A percentile compares a stretch with the other conserved stretches of the same genome.
Evolutionary conservation across 139 green algal genomes (phyloP).

Genomic region (Chlamydomonas asymmetrica): DNA sequence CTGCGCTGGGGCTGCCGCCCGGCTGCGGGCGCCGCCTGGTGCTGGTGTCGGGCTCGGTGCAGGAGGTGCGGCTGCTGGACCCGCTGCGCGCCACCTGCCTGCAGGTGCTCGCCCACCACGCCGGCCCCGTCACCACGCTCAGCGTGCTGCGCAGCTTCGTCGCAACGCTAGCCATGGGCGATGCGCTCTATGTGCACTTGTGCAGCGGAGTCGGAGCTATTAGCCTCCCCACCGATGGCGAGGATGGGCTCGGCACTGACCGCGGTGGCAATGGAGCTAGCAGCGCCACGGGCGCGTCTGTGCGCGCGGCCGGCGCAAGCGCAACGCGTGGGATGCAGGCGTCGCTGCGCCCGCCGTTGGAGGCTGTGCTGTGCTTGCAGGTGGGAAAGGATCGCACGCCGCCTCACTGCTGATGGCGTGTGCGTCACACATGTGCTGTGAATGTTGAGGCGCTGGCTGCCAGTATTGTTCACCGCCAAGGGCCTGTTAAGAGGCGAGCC

Average conservation of each 20-base stretch:
- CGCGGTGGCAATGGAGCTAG: no score
- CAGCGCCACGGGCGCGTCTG: no score
- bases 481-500: no score
- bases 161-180: conserved; percentile 27
- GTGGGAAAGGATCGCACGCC: no score
- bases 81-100: neutral
- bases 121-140: conserved; percentile 10
- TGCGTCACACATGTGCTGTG: no score
- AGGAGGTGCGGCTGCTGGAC: conserved; percentile 29
- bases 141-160: conserved; percentile 1
- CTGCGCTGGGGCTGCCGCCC: neutral
- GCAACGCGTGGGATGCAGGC: neutral
- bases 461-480: no score
- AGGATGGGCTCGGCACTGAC: no score
- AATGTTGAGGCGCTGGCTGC: no score
- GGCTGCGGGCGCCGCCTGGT: conserved; percentile 4
- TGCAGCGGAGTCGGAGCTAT: conserved; percentile 14
- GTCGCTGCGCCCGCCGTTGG: neutral
- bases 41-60: conserved; percentile 13
- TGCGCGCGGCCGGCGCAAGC: no score
- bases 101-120: conserved; percentile 8
- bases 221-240: no score
- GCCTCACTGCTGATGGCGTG: no score
- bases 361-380: conserved; percentile 18
- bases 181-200: conserved; percentile 16